Conservation (phyloP, 257 asterid species). For the Nicotiana noctiflora region DNA sequence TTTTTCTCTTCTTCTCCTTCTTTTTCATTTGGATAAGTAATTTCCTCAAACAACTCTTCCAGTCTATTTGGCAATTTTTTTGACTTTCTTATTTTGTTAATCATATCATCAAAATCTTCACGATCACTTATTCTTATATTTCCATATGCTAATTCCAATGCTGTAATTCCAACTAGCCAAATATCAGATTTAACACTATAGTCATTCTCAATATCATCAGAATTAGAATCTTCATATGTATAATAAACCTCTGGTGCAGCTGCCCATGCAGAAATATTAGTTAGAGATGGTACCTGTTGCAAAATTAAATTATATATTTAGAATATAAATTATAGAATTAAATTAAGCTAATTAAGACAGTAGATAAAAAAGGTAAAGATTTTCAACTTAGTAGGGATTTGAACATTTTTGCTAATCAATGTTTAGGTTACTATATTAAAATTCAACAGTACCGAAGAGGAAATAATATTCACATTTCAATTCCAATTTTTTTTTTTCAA, state of each 20-base stretch:
- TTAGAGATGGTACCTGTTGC: background rate
- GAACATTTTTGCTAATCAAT: no score
- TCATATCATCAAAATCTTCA: background rate
- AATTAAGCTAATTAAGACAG: no score
- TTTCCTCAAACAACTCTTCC: background rate
- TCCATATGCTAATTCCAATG: constrained; percentile 11
- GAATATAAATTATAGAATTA: background rate
- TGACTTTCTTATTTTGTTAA: background rate
- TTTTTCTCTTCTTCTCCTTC: background rate
- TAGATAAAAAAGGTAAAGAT: no score
- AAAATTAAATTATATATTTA: background rate
- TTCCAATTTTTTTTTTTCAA: no score
- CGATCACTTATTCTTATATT: background rate
- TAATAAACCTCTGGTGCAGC: background rate
- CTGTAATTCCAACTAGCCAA: constrained; percentile 7
- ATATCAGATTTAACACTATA: background rate
- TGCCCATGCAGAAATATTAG: constrained; percentile 1
- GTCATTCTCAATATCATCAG: background rate
- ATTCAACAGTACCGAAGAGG: no score
- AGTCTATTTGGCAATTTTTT: background rate
- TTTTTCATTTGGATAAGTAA: background rate
- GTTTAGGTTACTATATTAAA: no score
- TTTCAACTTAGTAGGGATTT: no score
- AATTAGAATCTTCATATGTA: background rate
- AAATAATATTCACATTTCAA: no score